Base-by-base conservation (phyloP, 2,329 filamentous ascomycete genomes). In the Stemphylium vesicarium region DNA sequence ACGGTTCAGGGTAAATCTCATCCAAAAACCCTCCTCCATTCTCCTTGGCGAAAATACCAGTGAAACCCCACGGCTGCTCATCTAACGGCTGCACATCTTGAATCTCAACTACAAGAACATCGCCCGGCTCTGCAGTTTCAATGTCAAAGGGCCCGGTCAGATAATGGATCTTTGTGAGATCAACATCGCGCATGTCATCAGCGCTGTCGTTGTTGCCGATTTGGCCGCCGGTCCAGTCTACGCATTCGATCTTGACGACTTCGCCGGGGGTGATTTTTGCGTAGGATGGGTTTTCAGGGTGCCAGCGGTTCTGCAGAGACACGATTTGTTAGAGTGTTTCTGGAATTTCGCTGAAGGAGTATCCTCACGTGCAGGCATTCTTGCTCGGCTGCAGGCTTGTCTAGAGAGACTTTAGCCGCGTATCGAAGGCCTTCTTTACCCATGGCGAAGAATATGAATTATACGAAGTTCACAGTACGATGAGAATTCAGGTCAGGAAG, bases 21-120 rank as follows among this genome's bases (percentile, higher is more conserved):
- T 96, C 91, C 11, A 96, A 77, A 63, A 96, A 96, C 0, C 93
- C 92, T 8, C 93, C 93, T 5, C 93, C 93, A 66, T 96, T 96
- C 13, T 87, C 78, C 62, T 85, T 88, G 49, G 88, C 82, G 68
- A 97, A 96, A 4, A 95, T 78, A 8, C 92, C 92, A 0, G 90
- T 94, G 74, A 96, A 96, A 0, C 93, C 93, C 93, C 93, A 96
- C 0, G 92, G 92, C 53, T 89, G 85, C 26, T 95, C 86, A 59
- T 94, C 82, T 62, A 96, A 87, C 0, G 93, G 93, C 78, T 97
- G 92, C 0, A 96, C 91, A 68, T 97, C 93, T 75, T 94, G 92
- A 62, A 96, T 96, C 73, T 96, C 92, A 7, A 96, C 90, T 0
- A 96, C 79, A 0, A 96, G 82, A 1, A 96, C 81, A 70, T 96